phyloP scores from a whole-genome alignment of 1,284 basidiomycete species.

The Volvariella volvacea region DNA sequence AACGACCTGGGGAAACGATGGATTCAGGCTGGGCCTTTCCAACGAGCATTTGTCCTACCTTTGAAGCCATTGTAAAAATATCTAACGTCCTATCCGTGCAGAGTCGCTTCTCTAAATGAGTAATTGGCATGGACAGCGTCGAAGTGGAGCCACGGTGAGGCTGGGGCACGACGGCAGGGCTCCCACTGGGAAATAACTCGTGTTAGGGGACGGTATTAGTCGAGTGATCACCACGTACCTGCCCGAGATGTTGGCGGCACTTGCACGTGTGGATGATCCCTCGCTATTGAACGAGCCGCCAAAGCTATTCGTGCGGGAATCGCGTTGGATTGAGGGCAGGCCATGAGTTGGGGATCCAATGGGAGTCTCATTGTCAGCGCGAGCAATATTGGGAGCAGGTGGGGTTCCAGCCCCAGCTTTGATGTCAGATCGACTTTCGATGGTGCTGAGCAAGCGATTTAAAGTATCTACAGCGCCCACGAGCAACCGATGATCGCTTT shows the following conservation, averaged over 20 bases:
- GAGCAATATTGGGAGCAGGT: constrained; percentile 13
- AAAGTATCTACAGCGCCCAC: constrained; percentile 78
- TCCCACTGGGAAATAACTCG: too few relatives aligned
- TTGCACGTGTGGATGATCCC: constrained; percentile 47
- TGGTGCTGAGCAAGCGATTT: constrained; percentile 62
- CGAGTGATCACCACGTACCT: too few relatives aligned
- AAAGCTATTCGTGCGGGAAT: too few relatives aligned
- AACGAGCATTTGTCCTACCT: constrained; percentile 45
- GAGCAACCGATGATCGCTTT: constrained; percentile 83
- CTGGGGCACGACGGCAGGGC: too few relatives aligned
- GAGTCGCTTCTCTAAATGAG: constrained; percentile 79
- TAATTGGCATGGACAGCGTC: constrained; percentile 49
- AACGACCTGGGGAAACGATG: constrained; percentile 56
- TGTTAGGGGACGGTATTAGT: too few relatives aligned
- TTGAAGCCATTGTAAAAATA: constrained; percentile 94
- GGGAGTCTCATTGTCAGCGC: constrained; percentile 44
- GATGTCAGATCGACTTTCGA: constrained; percentile 53
- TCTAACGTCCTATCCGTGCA: constrained; percentile 80
- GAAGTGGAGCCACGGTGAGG: constrained; percentile 40
- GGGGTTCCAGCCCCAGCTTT: constrained; percentile 27
- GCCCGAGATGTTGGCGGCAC: constrained; percentile 26
- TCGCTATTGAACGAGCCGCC: too few relatives aligned
- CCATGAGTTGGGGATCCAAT: constrained; percentile 40
- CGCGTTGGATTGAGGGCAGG: constrained; percentile 9
- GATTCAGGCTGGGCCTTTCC: constrained; percentile 1